Base-by-base conservation (phyloP, 129 eudicot genomes). In the Lonicera japonica region DNA sequence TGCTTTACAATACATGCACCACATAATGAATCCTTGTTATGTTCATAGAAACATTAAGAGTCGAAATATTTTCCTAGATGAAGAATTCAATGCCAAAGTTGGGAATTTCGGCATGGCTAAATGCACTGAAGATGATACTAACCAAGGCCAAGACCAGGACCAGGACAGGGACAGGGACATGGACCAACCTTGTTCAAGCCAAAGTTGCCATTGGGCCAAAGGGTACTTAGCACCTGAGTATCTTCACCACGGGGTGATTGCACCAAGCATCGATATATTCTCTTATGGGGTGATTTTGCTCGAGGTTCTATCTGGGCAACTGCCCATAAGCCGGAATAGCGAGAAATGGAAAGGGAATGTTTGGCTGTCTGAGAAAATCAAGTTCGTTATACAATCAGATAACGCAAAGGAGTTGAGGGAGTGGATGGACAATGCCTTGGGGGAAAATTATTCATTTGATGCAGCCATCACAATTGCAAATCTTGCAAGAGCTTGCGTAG, bases 1-100 rank as follows among this genome's bases (percentile, higher is more conserved):
- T 1, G 95, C 91, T 1, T 70, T 92, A 51, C 91, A 88, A 70
- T 80, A 75, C 64, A 85, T 92, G 95, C 96, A 92, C 67, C 89
- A 85, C 0, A 72, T 80, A 50, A 66, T 85, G 73, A 83, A 51
- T 38, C 96, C 96, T 22, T 43, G 73, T 54, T 85, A 92, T 21
- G 74, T 82, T 61, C 96, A 88, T 62, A 23, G 85, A 40, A 76
- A 79, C 57, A 79, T 92, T 24, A 85, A 79, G 81, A 87, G 86
- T 36, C 80, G 82, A 56, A 92, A 92, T 64, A 83, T 92, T 40
- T 92, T 92, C 58, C 70, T 92, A 0, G 99, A 92, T 21, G 91
- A 83, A 55, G 99, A 92, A 15, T 92, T 92, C 48, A 69, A 77
- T 19, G 99, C 96, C 5, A 92, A 87, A 57, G 69, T 92, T 5